A percentile compares a stretch with the other conserved stretches of the same genome.
Evolutionary conservation across 352 stramenopile genomes (phyloP).

Genomic region (Globisporangium radiosum): DNA sequence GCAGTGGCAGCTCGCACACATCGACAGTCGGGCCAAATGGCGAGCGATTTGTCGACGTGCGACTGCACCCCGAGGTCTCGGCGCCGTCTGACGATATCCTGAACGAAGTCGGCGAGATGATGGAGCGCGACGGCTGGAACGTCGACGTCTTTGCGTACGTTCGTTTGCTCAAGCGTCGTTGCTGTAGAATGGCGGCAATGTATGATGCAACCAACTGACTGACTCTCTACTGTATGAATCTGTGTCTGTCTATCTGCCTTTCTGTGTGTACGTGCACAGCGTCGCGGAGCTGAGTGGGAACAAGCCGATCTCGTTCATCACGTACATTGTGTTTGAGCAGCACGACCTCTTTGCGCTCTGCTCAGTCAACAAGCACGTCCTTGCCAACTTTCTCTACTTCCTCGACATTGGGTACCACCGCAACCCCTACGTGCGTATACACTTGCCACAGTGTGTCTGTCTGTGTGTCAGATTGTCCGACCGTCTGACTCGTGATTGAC

Average conservation of each 20-base stretch:
- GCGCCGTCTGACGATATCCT: constrained; percentile 50
- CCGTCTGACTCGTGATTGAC: too few relatives aligned
- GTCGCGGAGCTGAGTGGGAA: constrained; percentile 64
- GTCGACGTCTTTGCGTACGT: constrained; percentile 65
- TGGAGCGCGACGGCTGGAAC: constrained; percentile 67
- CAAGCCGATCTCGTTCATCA: constrained; percentile 74
- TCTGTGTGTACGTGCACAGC: constrained; percentile 19
- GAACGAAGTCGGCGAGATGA: constrained; percentile 33
- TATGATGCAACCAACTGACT: too few relatives aligned
- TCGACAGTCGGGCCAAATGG: constrained; percentile 9
- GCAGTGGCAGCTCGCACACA: neutral
- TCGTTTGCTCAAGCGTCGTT: neutral
- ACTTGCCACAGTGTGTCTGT: too few relatives aligned
- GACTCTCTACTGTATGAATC: too few relatives aligned
- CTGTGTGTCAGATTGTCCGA: too few relatives aligned
- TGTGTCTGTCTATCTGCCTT: too few relatives aligned
- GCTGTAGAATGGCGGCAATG: neutral
- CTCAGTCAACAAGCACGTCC: constrained; percentile 58
- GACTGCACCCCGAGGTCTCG: constrained; percentile 47
- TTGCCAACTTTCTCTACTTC: constrained; percentile 77
- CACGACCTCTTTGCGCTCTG: constrained; percentile 77
- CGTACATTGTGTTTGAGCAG: constrained; percentile 67
- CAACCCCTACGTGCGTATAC: constrained; percentile 42
- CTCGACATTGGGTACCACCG: constrained; percentile 68
- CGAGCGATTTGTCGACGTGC: constrained; percentile 38